These are phyloP conservation scores for Skeletonema marinoi DNA, from an alignment of 108 stramenopile genomes.

Conservation along the genomic window DNA sequence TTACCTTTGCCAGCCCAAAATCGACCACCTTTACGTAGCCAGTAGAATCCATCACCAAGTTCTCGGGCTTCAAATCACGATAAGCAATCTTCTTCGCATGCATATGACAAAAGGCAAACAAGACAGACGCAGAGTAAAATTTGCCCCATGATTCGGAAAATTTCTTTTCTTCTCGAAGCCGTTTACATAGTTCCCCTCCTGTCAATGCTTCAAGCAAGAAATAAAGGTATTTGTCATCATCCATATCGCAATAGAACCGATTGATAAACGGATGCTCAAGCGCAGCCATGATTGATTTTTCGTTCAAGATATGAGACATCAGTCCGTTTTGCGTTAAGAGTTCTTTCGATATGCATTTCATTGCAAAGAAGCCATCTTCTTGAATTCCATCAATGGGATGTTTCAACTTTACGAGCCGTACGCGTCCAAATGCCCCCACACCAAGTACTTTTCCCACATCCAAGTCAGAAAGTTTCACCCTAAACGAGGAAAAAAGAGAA, in stretches of 20 bases:
- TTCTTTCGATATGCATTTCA: slow-evolving; percentile 58
- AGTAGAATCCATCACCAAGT: slow-evolving; percentile 59
- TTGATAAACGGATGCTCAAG: slow-evolving; percentile 62
- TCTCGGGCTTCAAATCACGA: slow-evolving; percentile 77
- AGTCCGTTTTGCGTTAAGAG: slow-evolving; percentile 52
- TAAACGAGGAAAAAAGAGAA: not conserved
- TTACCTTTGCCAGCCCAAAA: slow-evolving; percentile 75
- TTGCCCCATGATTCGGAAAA: slow-evolving; percentile 54
- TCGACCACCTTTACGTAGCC: slow-evolving; percentile 78
- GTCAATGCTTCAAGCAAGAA: slow-evolving; percentile 66
- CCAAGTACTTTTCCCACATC: slow-evolving; percentile 42
- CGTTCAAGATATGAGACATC: slow-evolving; percentile 48
- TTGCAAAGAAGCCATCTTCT: slow-evolving; percentile 50
- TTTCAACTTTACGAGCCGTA: slow-evolving; percentile 46
- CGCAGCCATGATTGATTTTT: slow-evolving; percentile 50
- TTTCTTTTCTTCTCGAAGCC: slow-evolving; percentile 37
- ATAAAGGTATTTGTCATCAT: slow-evolving; percentile 56
- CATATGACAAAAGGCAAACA: slow-evolving; percentile 64
- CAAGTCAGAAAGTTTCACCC: slow-evolving; percentile 38
- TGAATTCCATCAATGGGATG: slow-evolving; percentile 27
- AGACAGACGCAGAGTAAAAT: slow-evolving; percentile 61
- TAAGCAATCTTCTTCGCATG: slow-evolving; percentile 73
- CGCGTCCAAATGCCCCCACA: slow-evolving; percentile 52
- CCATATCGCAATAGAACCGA: slow-evolving; percentile 50
- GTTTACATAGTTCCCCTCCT: slow-evolving; percentile 71